phyloP scores from a whole-genome alignment of 2,329 filamentous ascomycete genomes.

The Cercospora citrullina region DNA sequence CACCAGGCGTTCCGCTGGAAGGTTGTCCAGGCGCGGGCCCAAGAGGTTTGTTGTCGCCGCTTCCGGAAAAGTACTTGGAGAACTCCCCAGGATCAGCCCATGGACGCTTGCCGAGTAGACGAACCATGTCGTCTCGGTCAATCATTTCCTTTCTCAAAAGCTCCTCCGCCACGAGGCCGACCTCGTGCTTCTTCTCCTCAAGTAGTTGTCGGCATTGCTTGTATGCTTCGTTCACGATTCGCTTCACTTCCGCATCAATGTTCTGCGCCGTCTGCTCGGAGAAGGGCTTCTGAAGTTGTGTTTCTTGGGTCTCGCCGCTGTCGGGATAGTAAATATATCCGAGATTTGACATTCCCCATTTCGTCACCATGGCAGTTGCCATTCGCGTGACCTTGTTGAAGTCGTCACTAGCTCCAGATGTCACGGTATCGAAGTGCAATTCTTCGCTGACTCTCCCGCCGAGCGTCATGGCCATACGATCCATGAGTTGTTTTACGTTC shows the following conservation, averaged over 20 bases:
- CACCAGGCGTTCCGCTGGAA: slow-evolving; percentile 18
- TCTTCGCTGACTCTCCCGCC: slow-evolving; percentile 95
- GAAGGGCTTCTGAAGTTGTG: slow-evolving; percentile 92
- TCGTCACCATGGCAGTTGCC: slow-evolving; percentile 98
- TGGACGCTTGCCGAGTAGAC: slow-evolving; percentile 79
- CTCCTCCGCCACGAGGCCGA: slow-evolving; percentile 90
- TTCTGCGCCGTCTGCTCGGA: slow-evolving; percentile 88
- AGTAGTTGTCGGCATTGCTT: slow-evolving; percentile 83
- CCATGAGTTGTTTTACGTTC: slow-evolving; percentile 94
- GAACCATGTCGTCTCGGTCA: slow-evolving; percentile 85
- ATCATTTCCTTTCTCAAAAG: slow-evolving; percentile 89
- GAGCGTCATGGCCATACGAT: slow-evolving; percentile 99
- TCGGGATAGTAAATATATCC: slow-evolving; percentile 89
- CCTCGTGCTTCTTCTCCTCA: slow-evolving; percentile 79
- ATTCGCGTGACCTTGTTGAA: slow-evolving; percentile 98
- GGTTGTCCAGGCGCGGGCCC: slow-evolving; percentile 19
- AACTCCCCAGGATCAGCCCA: slow-evolving; percentile 88
- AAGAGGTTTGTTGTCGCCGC: slow-evolving; percentile 25
- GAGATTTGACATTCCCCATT: slow-evolving; percentile 97
- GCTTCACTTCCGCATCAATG: slow-evolving; percentile 87
- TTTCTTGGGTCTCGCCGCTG: slow-evolving; percentile 33
- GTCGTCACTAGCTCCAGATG: slow-evolving; percentile 90
- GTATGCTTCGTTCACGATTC: slow-evolving; percentile 91
- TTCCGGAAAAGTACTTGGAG: slow-evolving; percentile 77
- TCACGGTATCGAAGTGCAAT: slow-evolving; percentile 94